Base-by-base conservation (phyloP, 768 basidiomycete genomes). In the Roridomyces roridus region DNA sequence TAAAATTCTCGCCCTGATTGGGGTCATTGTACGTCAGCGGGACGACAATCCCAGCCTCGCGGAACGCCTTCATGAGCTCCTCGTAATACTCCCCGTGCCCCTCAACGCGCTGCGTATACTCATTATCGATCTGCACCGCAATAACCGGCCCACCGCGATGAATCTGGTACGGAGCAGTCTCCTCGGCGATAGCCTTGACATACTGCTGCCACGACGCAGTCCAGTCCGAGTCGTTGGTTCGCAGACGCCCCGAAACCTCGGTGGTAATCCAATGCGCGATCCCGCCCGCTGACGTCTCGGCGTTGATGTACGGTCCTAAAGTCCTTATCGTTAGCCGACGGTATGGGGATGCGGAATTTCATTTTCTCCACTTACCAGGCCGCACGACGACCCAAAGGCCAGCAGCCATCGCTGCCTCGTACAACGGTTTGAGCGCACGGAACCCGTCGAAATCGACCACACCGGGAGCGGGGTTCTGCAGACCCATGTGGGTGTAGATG, bases 331-430 rank as follows among this genome's bases (percentile, higher is more conserved):
- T 21, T 26, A 41, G 14, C 41, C 45, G 21, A 35, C 14, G 31
- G 26, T 24, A 1, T 17, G 10, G 10, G 23, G 40, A 12, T 29
- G 44, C 31, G 15, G 46, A 24, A 25, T 34, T 28, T n/a, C n/a
- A n/a, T n/a, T n/a, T n/a, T n/a, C n/a, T n/a, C n/a, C n/a, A n/a
- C n/a, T 50, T 47, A 80, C 78, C 92, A 52, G 92, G 92, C 35
- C 92, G 84, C 46, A 93, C 78, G 39, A 92, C 83, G 42, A 94
- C 77, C 84, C 87, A 94, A 14, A 94, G 75, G 0, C 92, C 92
- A 6, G 85, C 85, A 10, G 77, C 82, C 62, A 79, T 83, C 1
- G 91, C 91, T 9, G 89, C 88, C 53, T 92, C 88, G 60, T 82
- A 91, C 14, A 94, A 74, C 7, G 89, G 86, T 60, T 85, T 77